These are phyloP conservation scores for Falciphora oryzae DNA, from an alignment of 2,329 filamentous ascomycete species.

Conservation along the genomic window DNA sequence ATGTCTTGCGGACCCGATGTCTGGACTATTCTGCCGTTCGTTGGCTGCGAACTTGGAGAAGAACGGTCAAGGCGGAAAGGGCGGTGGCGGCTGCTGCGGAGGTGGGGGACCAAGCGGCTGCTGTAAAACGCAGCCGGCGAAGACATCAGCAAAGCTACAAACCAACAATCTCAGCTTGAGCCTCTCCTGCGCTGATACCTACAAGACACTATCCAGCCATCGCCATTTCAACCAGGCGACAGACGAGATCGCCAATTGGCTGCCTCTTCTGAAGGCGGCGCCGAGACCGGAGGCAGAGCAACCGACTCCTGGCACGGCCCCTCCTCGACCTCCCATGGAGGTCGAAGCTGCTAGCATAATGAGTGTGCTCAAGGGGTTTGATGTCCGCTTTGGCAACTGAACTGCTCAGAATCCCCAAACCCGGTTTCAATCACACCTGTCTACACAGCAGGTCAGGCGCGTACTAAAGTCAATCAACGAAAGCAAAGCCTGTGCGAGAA, in stretches of 20 bases:
- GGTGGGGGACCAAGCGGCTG: constrained; percentile 59
- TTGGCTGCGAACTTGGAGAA: constrained; percentile 61
- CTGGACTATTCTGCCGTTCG: constrained; percentile 76
- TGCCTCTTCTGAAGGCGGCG: constrained; percentile 64
- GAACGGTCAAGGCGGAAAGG: not conserved
- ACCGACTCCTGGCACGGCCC: constrained; percentile 23
- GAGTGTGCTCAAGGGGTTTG: constrained; percentile 78
- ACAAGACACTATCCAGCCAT: constrained; percentile 72
- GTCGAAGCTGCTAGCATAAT: constrained; percentile 81
- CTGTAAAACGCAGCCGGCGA: constrained; percentile 43
- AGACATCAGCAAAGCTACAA: not conserved
- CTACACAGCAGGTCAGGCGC: not conserved
- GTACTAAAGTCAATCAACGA: constrained; percentile 17
- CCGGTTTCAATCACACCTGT: no score
- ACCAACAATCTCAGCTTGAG: constrained; percentile 43
- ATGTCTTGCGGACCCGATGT: constrained; percentile 71
- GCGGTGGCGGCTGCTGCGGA: constrained; percentile 48
- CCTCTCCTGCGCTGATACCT: constrained; percentile 69
- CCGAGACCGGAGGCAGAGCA: constrained; percentile 31
- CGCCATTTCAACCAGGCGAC: constrained; percentile 68
- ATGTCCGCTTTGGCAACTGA: constrained; percentile 58
- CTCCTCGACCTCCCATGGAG: constrained; percentile 57
- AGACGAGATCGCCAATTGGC: constrained; percentile 69
- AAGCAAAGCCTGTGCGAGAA: not conserved
- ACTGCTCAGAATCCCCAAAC: not conserved